These are phyloP conservation scores for Ceratocystis variospora DNA, from an alignment of 2,329 filamentous ascomycete genomes.

Conservation along the genomic window DNA sequence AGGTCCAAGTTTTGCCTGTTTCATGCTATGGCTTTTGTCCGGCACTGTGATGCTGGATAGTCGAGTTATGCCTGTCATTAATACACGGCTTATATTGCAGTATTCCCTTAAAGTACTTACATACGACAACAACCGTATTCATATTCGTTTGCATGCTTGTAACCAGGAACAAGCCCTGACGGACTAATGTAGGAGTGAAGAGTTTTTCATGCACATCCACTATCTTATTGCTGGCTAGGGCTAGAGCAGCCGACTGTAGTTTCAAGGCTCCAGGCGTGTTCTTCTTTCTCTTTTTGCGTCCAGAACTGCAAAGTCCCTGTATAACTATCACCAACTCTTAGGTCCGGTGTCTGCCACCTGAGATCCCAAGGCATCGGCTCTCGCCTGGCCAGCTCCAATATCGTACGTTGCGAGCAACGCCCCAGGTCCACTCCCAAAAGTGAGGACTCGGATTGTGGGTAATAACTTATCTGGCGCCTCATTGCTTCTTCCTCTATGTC, in stretches of 20 bases:
- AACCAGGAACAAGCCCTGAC: background rate
- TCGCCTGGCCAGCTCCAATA: background rate
- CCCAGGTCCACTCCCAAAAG: background rate
- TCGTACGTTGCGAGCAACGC: background rate
- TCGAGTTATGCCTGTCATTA: background rate
- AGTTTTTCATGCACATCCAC: background rate
- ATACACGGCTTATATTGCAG: background rate
- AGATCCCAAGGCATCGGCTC: conserved; percentile 3
- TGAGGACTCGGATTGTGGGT: background rate
- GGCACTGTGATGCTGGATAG: background rate
- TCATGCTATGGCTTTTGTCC: background rate
- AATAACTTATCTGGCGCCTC: background rate
- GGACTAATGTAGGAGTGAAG: background rate
- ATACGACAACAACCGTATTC: background rate
- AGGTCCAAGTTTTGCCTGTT: background rate
- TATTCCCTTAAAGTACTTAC: background rate
- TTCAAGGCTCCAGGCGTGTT: background rate
- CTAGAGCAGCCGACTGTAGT: background rate
- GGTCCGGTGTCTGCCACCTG: background rate
- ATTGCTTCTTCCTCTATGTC: background rate
- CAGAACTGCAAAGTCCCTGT: too few species aligned
- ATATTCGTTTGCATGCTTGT: background rate
- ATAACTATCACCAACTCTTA: too few species aligned
- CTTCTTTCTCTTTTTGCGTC: background rate
- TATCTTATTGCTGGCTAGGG: background rate